Percentiles rank a stretch among this genome's conserved stretches.
These are phyloP conservation scores for Dinochytrium kinnereticum DNA, from an alignment of 371 early-diverging fungal genomes.

Conservation along the genomic window DNA sequence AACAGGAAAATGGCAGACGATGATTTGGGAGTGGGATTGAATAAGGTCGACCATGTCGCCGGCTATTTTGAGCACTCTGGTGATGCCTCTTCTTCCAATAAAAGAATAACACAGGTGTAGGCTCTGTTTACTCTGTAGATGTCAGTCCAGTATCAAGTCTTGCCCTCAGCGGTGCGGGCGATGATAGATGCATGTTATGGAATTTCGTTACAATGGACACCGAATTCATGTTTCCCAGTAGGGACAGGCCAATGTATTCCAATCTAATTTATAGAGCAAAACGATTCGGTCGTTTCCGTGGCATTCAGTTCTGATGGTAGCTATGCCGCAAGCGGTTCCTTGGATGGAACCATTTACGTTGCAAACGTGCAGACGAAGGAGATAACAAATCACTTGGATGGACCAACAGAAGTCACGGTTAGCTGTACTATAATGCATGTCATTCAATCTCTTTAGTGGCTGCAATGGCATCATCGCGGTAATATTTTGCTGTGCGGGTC, in stretches of 20 bases:
- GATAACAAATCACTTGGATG: conserved; percentile 74
- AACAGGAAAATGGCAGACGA: too few species aligned
- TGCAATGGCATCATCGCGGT: conserved; percentile 96
- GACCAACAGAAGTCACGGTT: conserved; percentile 88
- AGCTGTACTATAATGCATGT: not conserved
- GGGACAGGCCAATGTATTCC: conserved; percentile 7
- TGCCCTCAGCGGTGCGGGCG: conserved; percentile 87
- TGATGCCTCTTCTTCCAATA: conserved; percentile 31
- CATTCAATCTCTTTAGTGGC: conserved; percentile 64
- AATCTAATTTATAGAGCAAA: conserved; percentile 59
- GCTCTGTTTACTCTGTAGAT: conserved; percentile 88
- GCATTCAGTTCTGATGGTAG: conserved; percentile 87
- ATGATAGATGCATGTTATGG: conserved; percentile 94
- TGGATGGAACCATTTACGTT: conserved; percentile 95
- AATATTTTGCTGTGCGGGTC: conserved; percentile 87
- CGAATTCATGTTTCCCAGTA: conserved; percentile 6
- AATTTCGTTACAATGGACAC: conserved; percentile 81
- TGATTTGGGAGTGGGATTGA: too few species aligned
- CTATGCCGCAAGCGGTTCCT: conserved; percentile 88
- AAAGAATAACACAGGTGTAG: conserved; percentile 45
- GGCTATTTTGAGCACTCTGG: conserved; percentile 91
- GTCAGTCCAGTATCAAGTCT: conserved; percentile 79
- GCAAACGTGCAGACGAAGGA: conserved; percentile 71
- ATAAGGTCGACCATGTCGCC: conserved; percentile 75
- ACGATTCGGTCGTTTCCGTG: conserved; percentile 86